Evolutionary conservation across 192 early-diverging fungal genomes (phyloP), one percentile per base, ranked within the genome.

Genomic region (Geranomyces variabilis): DNA sequence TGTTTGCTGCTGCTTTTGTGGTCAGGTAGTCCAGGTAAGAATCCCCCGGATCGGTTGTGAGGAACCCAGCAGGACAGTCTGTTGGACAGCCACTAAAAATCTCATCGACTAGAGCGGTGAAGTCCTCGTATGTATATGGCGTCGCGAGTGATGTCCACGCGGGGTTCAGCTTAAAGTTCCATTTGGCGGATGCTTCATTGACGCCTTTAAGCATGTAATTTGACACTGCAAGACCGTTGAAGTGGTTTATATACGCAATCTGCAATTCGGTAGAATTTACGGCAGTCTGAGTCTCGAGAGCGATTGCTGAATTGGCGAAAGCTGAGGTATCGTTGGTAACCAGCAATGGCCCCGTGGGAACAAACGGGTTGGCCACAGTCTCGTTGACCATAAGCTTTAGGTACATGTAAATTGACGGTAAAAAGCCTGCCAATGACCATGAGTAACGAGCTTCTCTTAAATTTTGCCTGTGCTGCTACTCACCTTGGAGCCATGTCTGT

Each of bases 371-470:
- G 6, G 51, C 19, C 19, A 53, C 26, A 15, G 51, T 53, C 17
- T 53, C 51, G 26, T 53, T 53, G 19, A 53, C 51, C 51, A 53
- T 53, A n/a, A 53, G 26, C 51, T 53, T 53, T 3, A 53, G 51
- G 26, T 9, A 53, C 51, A 53, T 53, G 51, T 53, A 53, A 26
- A 53, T 53, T 53, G 51, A 17, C 26, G 51, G 51, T 17, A 53
- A n/a, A 26, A 53, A 53, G 51, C 51, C 51, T 53, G 51, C 51
- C 19, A 53, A 17, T 7, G 17, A 9, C 17, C 19, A n/a, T 6
- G 4, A 24, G 3, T 26, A 24, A 7, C 36, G 36, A 10, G 5
- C 3, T 41, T 10, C 36, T 41, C 36, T 41, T 41, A 41, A 3
- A 10, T 41, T 10, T n/a, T n/a, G n/a, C n/a, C n/a, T n/a, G n/a